phyloP scores from a whole-genome alignment of 2,329 filamentous ascomycete genomes.

The Clonostachys byssicola region DNA sequence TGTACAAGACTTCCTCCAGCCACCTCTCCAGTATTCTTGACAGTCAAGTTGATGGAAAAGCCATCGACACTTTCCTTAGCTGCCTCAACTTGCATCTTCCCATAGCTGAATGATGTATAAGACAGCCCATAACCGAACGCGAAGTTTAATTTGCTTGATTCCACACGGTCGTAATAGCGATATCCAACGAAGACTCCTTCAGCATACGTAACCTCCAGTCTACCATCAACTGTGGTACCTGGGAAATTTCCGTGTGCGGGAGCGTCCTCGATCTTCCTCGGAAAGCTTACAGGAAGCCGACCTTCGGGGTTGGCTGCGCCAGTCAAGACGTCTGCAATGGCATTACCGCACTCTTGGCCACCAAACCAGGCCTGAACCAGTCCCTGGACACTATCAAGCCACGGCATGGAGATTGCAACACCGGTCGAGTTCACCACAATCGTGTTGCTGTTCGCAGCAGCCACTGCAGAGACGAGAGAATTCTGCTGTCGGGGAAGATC shows the following conservation, averaged over 20 bases:
- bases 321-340: conserved; percentile 60
- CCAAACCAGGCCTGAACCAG: conserved; percentile 66
- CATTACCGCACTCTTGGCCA: conserved; percentile 65
- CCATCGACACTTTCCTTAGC: conserved; percentile 42
- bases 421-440: conserved; percentile 61
- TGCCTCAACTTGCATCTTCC: conserved; percentile 32
- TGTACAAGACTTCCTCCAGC: conserved; percentile 48
- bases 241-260: conserved; percentile 59
- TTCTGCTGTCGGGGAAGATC: conserved; percentile 59
- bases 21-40: conserved; percentile 52
- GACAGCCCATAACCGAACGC: conserved; percentile 64
- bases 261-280: conserved; percentile 52
- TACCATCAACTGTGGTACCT: conserved; percentile 28
- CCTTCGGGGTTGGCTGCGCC: conserved; percentile 60
- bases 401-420: conserved; percentile 54
- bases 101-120: conserved; percentile 57
- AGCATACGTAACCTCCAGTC: conserved; percentile 48
- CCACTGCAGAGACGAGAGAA: conserved; percentile 49
- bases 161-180: conserved; percentile 57
- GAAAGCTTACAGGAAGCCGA: conserved; percentile 60
- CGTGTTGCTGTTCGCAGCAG: conserved; percentile 52
- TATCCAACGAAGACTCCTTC: conserved; percentile 68
- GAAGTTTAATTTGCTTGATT: conserved; percentile 50
- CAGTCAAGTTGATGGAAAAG: conserved; percentile 40
- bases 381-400: conserved; percentile 47